These are phyloP conservation scores for Populus hybrid DNA, from an alignment of 441 rosid genomes.

Conservation along the genomic window DNA sequence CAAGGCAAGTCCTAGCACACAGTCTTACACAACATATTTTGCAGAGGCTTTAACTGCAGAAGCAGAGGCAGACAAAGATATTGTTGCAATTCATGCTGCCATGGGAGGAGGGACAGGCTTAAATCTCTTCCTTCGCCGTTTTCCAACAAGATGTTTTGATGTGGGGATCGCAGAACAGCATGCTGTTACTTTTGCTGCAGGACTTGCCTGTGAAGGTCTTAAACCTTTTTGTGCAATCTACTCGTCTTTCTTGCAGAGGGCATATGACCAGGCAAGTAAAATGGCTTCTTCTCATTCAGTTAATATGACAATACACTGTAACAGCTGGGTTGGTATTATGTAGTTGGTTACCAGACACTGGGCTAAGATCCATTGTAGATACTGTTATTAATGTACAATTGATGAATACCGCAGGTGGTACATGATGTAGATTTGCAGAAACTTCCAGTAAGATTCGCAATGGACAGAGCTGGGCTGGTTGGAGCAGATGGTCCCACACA, in stretches of 20 bases:
- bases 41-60: conserved; percentile 91
- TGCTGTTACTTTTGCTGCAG: conserved; percentile 95
- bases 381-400: neutral
- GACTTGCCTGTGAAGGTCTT: conserved; percentile 88
- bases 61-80: conserved; percentile 77
- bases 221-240: conserved; percentile 92
- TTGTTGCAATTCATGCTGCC: conserved; percentile 97
- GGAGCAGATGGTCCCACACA: conserved; percentile 99
- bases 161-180: conserved; percentile 97
- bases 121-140: conserved; percentile 78
- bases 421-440: conserved; percentile 96
- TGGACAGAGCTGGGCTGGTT: conserved; percentile 95
- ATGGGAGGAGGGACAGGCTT: conserved; percentile 98
- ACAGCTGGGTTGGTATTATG: neutral
- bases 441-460: conserved; percentile 89
- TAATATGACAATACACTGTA: neutral
- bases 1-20: conserved; percentile 58
- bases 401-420: conserved; percentile 57
- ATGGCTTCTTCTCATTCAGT: conserved; percentile 1
- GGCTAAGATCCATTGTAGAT: neutral
- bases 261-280: conserved; percentile 84
- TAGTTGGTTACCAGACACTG: neutral
- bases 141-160: conserved; percentile 81
- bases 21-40: conserved; percentile 79
- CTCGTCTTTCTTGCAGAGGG: conserved; percentile 93